Base-by-base conservation (phyloP, 306 rosid genomes). In the Acacia crassicarpa region DNA sequence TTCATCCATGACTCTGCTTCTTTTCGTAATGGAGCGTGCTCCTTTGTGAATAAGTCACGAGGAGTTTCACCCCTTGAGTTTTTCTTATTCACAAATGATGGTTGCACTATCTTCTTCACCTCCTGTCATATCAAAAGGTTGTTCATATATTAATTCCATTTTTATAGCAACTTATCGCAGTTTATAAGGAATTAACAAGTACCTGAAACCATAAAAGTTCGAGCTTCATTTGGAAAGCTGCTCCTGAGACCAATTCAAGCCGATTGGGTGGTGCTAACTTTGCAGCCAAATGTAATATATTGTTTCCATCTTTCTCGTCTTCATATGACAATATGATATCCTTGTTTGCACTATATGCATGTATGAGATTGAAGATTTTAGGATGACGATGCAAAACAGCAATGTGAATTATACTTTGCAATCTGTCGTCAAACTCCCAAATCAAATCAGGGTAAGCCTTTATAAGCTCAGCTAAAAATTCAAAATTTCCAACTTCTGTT, bases 1-100 rank as follows among this genome's bases (percentile, higher is more conserved):
- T 80, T 83, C 89, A 83, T 86, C 93, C 93, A 90, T 8, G 23
- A 9, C 40, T 90, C 89, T 40, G 78, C 91, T 2, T 63, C 15
- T 15, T 27, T 35, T 3, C 80, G 38, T 9, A 90, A 43, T 0
- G 0, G 33, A 51, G 58, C 13, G 41, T 91, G 94, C 22, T 84
- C 74, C 16, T 0, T 14, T 6, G 76, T 81, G 40, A 88, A 90
- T 71, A 88, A 11, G 25, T 81, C 81, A 17, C 23, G 40, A 35
- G 91, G 88, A 9, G 92, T 86, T 49, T 65, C 2, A 0, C 14
- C 59, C 2, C 80, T 0, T 0, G 2, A 9, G 45, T 87, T 90
- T 78, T 41, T 72, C 83, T 11, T 25, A 33, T 53, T 85, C 70
- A 56, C 53, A 3, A 1, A 40, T 1, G 54, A 41, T 19, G 86